Evolutionary conservation across 2,329 filamentous ascomycete genomes (phyloP), one percentile per base, ranked within the genome.

Genomic region (Paecilomyces niveus): DNA sequence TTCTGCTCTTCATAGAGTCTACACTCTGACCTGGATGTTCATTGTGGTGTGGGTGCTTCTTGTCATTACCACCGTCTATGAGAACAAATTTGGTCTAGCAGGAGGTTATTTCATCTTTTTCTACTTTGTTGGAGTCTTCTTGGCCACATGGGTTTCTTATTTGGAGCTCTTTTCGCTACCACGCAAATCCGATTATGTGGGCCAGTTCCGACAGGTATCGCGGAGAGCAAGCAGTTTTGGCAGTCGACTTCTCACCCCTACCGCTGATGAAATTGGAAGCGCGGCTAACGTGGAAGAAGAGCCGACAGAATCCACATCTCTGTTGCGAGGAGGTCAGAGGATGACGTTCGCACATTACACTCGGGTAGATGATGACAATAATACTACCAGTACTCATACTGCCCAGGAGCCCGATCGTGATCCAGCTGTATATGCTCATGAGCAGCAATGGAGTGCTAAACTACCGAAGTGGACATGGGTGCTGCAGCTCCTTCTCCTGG

Each of bases 381-480:
- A 64, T 53, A 59, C 65, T 21, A 59, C 63, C 22, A 67, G 68
- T 53, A 55, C 67, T 32, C 63, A 72, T 53, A 57, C 69, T 61
- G 59, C 45, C 33, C 54, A 69, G 61, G 62, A 68, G 56, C 60
- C 64, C 57, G 58, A 70, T 53, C 59, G 65, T 39, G 67, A 72
- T 56, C 62, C 67, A 68, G 66, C 74, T 58, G 75, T 81, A 6
- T 92, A 87, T 68, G 83, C 83, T 11, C 78, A 84, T 56, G 94
- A 97, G 70, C 94, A 97, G 72, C 77, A 82, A 13, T 99, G 94
- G 94, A 96, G 91, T 55, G 83, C 83, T 3, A 82, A 82, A 39
- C 77, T 97, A 57, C 90, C 91, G 1, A 84, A 82, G 52, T 97
- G 89, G 89, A 86, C 89, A 18, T 99, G 94, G 94, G 74, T 94